Evolutionary conservation across 2,329 filamentous ascomycete species (phyloP).

Genomic region (Apiospora marii): DNA sequence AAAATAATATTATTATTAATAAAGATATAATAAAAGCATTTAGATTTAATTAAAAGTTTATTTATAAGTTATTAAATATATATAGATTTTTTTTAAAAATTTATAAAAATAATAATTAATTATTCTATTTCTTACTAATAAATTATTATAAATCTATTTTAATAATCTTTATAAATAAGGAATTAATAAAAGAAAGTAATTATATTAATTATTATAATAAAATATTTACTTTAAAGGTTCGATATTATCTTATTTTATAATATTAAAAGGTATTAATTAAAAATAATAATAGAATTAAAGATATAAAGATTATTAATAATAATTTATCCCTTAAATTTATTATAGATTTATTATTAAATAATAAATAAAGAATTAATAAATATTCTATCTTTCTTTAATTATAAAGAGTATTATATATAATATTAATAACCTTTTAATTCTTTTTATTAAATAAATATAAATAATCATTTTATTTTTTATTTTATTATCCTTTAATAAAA

Average conservation of each 20-base stretch:
- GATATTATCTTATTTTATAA: no score
- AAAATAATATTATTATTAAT: neutral
- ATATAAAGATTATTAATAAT: no score
- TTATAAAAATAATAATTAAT: neutral
- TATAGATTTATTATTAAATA: no score
- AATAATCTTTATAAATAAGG: neutral
- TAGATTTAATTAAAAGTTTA: neutral
- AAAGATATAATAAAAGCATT: neutral
- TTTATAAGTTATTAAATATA: neutral
- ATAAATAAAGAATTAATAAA: neutral
- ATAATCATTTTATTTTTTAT: no score
- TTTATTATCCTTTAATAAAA: no score
- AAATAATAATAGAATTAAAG: no score
- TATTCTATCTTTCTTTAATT: neutral
- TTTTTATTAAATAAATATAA: neutral
- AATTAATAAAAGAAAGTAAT: constrained; percentile 1
- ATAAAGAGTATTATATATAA: no score
- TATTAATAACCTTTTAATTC: neutral
- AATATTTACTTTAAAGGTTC: no score
- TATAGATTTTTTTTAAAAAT: neutral
- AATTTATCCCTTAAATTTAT: no score
- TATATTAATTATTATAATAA: no score
- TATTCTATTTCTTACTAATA: neutral
- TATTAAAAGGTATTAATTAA: no score
- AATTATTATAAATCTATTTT: neutral